Evolutionary conservation across 768 basidiomycete species (phyloP).

Genomic region (Tricholoma sp.): DNA sequence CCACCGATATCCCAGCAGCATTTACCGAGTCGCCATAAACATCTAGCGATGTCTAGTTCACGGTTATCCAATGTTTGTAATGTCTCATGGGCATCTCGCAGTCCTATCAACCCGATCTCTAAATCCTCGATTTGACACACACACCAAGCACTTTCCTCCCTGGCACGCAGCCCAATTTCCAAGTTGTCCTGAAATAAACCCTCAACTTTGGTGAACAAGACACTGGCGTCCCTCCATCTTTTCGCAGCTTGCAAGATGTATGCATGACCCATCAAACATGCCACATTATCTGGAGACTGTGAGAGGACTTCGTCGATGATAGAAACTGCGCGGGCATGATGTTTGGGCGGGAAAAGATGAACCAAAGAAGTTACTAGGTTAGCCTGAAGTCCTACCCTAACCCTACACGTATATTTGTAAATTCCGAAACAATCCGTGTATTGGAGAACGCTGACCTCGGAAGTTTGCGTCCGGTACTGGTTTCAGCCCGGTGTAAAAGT

Average conservation of each 20-base stretch:
- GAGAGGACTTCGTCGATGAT: conserved; percentile 71
- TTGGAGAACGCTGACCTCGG: conserved; percentile 34
- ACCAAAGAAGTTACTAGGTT: conserved; percentile 73
- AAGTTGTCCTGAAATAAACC: conserved; percentile 40
- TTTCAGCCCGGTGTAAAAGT: conserved; percentile 48
- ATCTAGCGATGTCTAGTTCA: conserved; percentile 64
- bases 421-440: neutral
- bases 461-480: conserved; percentile 50
- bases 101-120: conserved; percentile 39
- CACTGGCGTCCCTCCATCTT: conserved; percentile 65
- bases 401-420: conserved; percentile 33
- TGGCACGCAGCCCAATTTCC: conserved; percentile 52
- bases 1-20: conserved; percentile 71
- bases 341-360: conserved; percentile 84
- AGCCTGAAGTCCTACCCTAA: conserved; percentile 63
- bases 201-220: conserved; percentile 55
- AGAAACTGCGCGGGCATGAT: conserved; percentile 73
- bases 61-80: conserved; percentile 43
- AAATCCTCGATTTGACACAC: conserved; percentile 45
- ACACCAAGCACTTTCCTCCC: conserved; percentile 88
- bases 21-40: conserved; percentile 81
- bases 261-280: conserved; percentile 69
- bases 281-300: conserved; percentile 54
- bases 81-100: conserved; percentile 43
- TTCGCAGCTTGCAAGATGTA: conserved; percentile 61